phyloP scores from a whole-genome alignment of 768 basidiomycete species.

The Nidularia pulvinata region DNA sequence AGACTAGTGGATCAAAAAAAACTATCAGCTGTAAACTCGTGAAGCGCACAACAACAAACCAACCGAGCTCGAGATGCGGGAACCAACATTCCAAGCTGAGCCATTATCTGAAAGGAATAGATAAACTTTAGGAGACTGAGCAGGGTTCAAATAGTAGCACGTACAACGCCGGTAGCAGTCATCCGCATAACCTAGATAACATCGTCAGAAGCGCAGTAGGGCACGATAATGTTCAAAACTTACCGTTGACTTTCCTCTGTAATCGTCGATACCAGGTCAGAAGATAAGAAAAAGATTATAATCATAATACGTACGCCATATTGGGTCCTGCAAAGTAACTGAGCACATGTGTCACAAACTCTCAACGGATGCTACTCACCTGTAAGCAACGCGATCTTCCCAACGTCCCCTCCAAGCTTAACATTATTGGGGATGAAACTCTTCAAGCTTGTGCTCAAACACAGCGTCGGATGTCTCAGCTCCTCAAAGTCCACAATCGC shows the following conservation, averaged over 20 bases:
- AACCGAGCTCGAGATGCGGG: constrained; percentile 83
- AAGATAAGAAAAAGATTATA: too few species aligned
- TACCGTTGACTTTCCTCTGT: constrained; percentile 38
- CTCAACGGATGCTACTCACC: too few species aligned
- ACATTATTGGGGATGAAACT: constrained; percentile 96
- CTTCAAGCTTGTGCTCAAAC: constrained; percentile 56
- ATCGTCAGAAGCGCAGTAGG: background rate
- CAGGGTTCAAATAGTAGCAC: too few species aligned
- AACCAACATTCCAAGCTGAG: constrained; percentile 94
- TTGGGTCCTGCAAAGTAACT: constrained; percentile 60
- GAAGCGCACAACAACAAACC: constrained; percentile 9
- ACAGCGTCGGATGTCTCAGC: constrained; percentile 87
- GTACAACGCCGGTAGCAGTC: constrained; percentile 90
- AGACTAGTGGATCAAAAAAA: constrained; percentile 52
- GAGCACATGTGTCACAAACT: constrained; percentile 1
- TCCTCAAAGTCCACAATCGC: constrained; percentile 89
- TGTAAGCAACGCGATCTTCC: constrained; percentile 84
- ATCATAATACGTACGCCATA: constrained; percentile 76
- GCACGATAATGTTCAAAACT: background rate
- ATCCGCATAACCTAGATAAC: constrained; percentile 77
- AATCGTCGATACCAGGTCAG: too few species aligned
- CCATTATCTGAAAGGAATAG: constrained; percentile 86
- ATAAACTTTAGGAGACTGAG: too few species aligned
- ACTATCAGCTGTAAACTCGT: constrained; percentile 1
- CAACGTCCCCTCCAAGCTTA: constrained; percentile 73